These are phyloP conservation scores for Candida tallmaniae DNA, from an alignment of 805 yeast genomes.

Conservation along the genomic window DNA sequence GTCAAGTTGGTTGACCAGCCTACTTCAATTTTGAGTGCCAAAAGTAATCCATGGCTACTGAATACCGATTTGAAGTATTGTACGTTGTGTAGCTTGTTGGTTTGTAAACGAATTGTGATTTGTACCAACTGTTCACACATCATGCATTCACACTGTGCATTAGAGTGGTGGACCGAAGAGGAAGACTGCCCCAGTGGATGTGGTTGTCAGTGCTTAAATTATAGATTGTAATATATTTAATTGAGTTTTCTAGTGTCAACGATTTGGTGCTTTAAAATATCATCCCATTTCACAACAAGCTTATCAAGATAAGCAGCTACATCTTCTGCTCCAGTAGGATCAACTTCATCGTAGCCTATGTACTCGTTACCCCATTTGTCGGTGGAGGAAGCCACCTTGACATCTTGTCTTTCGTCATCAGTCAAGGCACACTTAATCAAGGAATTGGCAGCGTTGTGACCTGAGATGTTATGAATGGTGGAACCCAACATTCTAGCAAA, in stretches of 20 bases:
- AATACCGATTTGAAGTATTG: slow-evolving; percentile 43
- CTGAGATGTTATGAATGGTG: slow-evolving; percentile 83
- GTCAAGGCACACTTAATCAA: slow-evolving; percentile 55
- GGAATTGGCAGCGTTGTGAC: slow-evolving; percentile 88
- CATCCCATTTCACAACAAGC: slow-evolving; percentile 68
- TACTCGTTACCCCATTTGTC: slow-evolving; percentile 61
- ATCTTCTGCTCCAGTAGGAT: slow-evolving; percentile 59
- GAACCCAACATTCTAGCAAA: slow-evolving; percentile 79
- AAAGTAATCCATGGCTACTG: slow-evolving; percentile 29
- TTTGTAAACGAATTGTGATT: slow-evolving; percentile 55
- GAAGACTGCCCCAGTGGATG: slow-evolving; percentile 76
- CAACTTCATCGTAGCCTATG: slow-evolving; percentile 52
- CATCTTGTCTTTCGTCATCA: slow-evolving; percentile 46
- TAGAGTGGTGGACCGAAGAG: slow-evolving; percentile 65
- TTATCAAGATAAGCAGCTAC: slow-evolving; percentile 60
- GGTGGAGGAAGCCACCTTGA: slow-evolving; percentile 65
- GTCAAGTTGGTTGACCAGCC: slow-evolving; percentile 19
- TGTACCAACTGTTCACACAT: slow-evolving; percentile 79
- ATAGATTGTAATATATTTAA: slow-evolving; percentile 4
- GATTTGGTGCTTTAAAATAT: slow-evolving; percentile 68
- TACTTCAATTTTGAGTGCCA: slow-evolving; percentile 20
- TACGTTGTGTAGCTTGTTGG: slow-evolving; percentile 58
- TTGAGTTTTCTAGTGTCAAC: slow-evolving; percentile 40
- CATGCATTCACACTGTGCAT: slow-evolving; percentile 73
- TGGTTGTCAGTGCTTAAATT: slow-evolving; percentile 63